Evolutionary conservation across 23 red algal genomes (phyloP), one percentile per base, ranked within the genome.

Genomic region (Gracilaria caudata): DNA sequence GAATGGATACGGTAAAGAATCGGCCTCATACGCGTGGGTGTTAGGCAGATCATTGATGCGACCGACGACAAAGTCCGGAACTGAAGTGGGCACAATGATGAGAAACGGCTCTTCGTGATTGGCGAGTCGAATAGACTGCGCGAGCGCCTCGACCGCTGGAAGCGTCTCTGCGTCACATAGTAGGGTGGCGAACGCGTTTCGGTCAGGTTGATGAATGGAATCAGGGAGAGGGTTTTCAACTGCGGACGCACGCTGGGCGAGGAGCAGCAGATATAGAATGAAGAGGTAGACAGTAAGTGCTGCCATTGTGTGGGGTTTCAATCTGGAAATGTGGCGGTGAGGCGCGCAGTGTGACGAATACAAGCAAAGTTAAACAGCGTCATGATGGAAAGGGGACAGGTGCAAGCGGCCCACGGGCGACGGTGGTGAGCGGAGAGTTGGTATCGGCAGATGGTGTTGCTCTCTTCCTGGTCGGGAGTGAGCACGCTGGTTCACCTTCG

Each of bases 101-200:
- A 95, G 68, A 36, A 95, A 78, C 4, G 93, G 93, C 25, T 78
- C 77, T 17, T 68, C 84, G 49, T 87, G 80, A 38, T 79, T 55
- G n/a, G 83, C 73, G 20, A 76, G 35, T 29, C 86, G 56, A 30
- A 95, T 58, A 29, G 83, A 95, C 28, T 95, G 73, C 17, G 74
- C 53, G 9, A 89, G 76, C 24, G 82, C 93, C 32, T 84, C 63
- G 20, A 91, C 82, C 6, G 93, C 93, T 19, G 82, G 93, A 59
- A 95, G 85, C 73, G 89, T 95, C 28, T 77, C 82, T 37, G 59
- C 77, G 55, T 95, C 93, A 77, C 93, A 95, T 25, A 95, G 65
- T 17, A 95, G 81, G 28, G 86, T 95, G 14, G 93, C 93, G 47
- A 84, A 95, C 12, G 93, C 93, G 64, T 91, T 84, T 8, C 8